Evolutionary conservation across 805 yeast genomes (phyloP).

Genomic region (Pichia paraexigua): DNA sequence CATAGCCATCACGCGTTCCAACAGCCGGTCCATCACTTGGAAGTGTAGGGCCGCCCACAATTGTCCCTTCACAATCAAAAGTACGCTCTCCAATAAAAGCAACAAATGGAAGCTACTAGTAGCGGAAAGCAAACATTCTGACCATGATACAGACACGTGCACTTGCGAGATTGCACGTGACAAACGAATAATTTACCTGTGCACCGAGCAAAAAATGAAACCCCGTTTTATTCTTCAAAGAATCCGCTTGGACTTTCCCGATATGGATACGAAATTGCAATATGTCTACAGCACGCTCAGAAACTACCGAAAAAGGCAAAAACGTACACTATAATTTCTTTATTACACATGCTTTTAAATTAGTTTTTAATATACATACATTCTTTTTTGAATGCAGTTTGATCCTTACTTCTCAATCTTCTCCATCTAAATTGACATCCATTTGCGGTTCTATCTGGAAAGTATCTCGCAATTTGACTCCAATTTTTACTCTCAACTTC

Average conservation of each 20-base stretch:
- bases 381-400: background rate
- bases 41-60: background rate
- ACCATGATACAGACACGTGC: background rate
- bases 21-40: background rate
- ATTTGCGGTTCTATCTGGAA: conserved; percentile 73
- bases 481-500: conserved; percentile 78
- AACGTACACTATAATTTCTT: background rate
- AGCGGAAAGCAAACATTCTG: background rate
- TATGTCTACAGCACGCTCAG: background rate
- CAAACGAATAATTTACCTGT: background rate
- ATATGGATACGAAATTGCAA: background rate
- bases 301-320: background rate
- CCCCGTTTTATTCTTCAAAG: background rate
- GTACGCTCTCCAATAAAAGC: background rate
- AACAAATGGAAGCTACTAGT: background rate
- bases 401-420: conserved; percentile 1
- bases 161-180: background rate
- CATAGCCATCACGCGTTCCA: background rate
- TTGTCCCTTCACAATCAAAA: background rate
- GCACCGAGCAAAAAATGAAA: background rate
- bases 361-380: background rate
- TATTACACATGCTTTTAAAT: background rate
- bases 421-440: conserved; percentile 74
- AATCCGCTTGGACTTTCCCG: background rate
- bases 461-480: conserved; percentile 76